These are phyloP conservation scores for Alternaria longipes DNA, from an alignment of 2,329 filamentous ascomycete species.

Conservation along the genomic window DNA sequence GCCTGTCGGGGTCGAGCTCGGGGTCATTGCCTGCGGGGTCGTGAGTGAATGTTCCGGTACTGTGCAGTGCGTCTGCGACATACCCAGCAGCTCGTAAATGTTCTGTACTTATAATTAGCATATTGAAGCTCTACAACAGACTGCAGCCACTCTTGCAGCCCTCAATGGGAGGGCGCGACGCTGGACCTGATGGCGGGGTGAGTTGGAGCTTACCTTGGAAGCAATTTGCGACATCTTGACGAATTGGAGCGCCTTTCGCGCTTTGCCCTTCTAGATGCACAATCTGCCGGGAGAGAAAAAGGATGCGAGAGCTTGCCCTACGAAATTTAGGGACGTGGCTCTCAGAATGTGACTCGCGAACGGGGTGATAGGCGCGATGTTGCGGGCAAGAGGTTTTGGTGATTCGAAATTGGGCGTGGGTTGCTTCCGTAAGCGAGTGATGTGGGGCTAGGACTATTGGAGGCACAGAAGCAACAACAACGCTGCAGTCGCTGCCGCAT, in stretches of 20 bases:
- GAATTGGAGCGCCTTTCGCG: constrained; percentile 57
- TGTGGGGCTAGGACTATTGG: constrained; percentile 21
- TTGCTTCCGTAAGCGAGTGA: constrained; percentile 24
- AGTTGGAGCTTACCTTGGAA: constrained; percentile 52
- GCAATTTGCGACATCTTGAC: constrained; percentile 54
- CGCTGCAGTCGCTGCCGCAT: constrained; percentile 15
- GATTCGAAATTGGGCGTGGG: constrained; percentile 21
- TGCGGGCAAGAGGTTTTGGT: constrained; percentile 38
- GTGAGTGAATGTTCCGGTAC: constrained; percentile 30
- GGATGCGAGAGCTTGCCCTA: constrained; percentile 52
- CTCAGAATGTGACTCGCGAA: constrained; percentile 44
- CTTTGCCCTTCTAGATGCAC: constrained; percentile 55
- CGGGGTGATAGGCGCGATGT: constrained; percentile 43
- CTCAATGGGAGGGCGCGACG: constrained; percentile 22
- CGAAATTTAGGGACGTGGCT: constrained; percentile 49
- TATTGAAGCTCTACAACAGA: constrained; percentile 9
- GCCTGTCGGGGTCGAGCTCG: constrained; percentile 77
- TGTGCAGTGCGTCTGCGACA: constrained; percentile 26
- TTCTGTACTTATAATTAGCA: constrained; percentile 71
- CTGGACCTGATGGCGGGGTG: constrained; percentile 16
- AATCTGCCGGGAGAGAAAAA: constrained; percentile 48
- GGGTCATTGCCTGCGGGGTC: constrained; percentile 70
- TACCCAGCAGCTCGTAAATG: constrained; percentile 98
- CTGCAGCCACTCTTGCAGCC: constrained; percentile 4
- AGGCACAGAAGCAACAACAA: constrained; percentile 26